A percentile compares a stretch with the other conserved stretches of the same genome.
Conservation (phyloP, 192 early-diverging fungal genomes). For the Rhizophagus prolifer region DNA sequence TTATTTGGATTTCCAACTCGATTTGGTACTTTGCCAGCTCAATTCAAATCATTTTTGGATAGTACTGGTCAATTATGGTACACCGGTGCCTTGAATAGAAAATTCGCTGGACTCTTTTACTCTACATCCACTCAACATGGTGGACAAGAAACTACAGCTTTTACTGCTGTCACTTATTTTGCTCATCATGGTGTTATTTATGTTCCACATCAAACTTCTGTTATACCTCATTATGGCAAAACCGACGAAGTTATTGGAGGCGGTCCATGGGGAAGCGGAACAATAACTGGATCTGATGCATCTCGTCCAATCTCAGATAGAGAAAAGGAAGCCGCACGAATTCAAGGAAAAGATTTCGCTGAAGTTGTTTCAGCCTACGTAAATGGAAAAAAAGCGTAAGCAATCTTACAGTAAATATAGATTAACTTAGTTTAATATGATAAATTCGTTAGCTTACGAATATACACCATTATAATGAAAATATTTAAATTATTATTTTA, state of each 20-base stretch:
- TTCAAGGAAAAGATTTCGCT: slow-evolving; percentile 63
- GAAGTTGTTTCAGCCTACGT: slow-evolving; percentile 41
- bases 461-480: too few species aligned
- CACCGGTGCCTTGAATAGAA: slow-evolving; percentile 58
- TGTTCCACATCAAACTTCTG: slow-evolving; percentile 71
- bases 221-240: slow-evolving; percentile 49
- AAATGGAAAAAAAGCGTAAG: slow-evolving; percentile 27
- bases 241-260: slow-evolving; percentile 69
- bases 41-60: slow-evolving; percentile 63
- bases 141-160: slow-evolving; percentile 75
- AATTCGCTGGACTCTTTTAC: slow-evolving; percentile 73
- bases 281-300: neutral
- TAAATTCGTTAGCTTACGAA: neutral
- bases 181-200: slow-evolving; percentile 80
- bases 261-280: slow-evolving; percentile 41
- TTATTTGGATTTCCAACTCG: slow-evolving; percentile 64
- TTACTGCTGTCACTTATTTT: slow-evolving; percentile 65
- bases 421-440: neutral
- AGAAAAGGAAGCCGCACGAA: slow-evolving; percentile 61
- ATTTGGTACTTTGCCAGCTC: slow-evolving; percentile 72
- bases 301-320: slow-evolving; percentile 39
- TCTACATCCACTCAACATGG: slow-evolving; percentile 76
- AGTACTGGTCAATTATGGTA: slow-evolving; percentile 42
- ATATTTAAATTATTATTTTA: too few species aligned
- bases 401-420: neutral